Evolutionary conservation across 179 eudicot genomes (phyloP), one percentile per base, ranked within the genome.

Genomic region (Silene noctiflora): DNA sequence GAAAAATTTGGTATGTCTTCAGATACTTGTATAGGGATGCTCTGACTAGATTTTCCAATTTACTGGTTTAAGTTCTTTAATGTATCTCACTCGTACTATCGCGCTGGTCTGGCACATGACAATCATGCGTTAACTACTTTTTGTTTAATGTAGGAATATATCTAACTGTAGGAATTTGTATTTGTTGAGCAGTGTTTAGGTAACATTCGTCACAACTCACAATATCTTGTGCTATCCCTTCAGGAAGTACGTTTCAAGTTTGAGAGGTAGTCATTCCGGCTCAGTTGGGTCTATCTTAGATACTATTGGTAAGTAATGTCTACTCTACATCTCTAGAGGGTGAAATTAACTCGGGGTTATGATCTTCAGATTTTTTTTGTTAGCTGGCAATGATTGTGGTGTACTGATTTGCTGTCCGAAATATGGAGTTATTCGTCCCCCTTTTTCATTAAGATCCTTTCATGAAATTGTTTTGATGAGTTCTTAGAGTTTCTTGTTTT

Each of bases 181-280:
- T 27, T 27, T 27, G 29, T 27, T 27, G 29, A 27, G 29, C 29
- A 27, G 29, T 27, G 29, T 27, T 27, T 27, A 27, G 29, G 29
- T 27, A 27, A 33, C 19, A 13, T 9, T 59, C 44, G 63, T 76
- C 63, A 29, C 71, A 22, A 16, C 17, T 76, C 63, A 29, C 71
- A 22, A 16, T 17, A 27, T 16, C 75, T 71, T 8, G 59, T 66
- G n/a, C 48, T 73, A 2, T 76, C n/a, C 75, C 70, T 81, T 86
- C 92, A 94, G 97, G 98, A 92, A 89, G 76, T 92, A 86, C 79
- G 64, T 89, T 72, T 94, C 97, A 79, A 94, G 90, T 82, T 79
- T 89, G 78, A 88, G 96, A 86, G 86, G 89, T 76, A 89, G 85
- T 65, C 94, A 93, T 69, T 78, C 79, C 72, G 97, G 97, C 61